phyloP scores from a whole-genome alignment of 306 rosid species.

The Cucurbita ficifolia region DNA sequence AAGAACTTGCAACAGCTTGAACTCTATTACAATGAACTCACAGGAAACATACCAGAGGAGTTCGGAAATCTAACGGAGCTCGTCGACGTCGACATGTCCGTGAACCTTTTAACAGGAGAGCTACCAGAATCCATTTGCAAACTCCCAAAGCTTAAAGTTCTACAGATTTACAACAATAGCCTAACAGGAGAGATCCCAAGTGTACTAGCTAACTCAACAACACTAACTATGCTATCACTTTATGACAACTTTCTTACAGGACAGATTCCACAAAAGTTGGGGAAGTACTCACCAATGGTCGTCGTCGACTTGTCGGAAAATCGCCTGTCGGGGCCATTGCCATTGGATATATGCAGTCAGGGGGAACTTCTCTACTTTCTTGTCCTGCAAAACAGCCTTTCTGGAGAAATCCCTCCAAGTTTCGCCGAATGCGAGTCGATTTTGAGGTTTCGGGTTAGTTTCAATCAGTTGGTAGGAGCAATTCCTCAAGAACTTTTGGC shows the following conservation, averaged over 20 bases:
- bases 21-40: conserved; percentile 72
- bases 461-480: conserved; percentile 53
- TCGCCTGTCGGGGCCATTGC: conserved; percentile 56
- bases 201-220: conserved; percentile 46
- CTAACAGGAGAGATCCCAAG: conserved; percentile 63
- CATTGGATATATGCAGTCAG: conserved; percentile 57
- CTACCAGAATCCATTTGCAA: conserved; percentile 55
- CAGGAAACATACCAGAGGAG: conserved; percentile 63
- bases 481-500: conserved; percentile 56
- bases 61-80: conserved; percentile 72
- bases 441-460: conserved; percentile 63
- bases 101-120: conserved; percentile 53
- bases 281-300: conserved; percentile 43
- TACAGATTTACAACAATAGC: conserved; percentile 88
- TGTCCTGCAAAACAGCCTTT: conserved; percentile 45
- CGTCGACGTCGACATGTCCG: conserved; percentile 71
- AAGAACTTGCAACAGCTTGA: conserved; percentile 56
- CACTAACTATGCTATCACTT: conserved; percentile 54
- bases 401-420: conserved; percentile 57
- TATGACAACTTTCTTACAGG: conserved; percentile 64
- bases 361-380: conserved; percentile 58
- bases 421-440: conserved; percentile 44
- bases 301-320: conserved; percentile 85
- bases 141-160: conserved; percentile 61
- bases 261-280: conserved; percentile 49